Conservation (phyloP, 805 yeast genomes). For the Monosporozyma yasuniensis region DNA sequence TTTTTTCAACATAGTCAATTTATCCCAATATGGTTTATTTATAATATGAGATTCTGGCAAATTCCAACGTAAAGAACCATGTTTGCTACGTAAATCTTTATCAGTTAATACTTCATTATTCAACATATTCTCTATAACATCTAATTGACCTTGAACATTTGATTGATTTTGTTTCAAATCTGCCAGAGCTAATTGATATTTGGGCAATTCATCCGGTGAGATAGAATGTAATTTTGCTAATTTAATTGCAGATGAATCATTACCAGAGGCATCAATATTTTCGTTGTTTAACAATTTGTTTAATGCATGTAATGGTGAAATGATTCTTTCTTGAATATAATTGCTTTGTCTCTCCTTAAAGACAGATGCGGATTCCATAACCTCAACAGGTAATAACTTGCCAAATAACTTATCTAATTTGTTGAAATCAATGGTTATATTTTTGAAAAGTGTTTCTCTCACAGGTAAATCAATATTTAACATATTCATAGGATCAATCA, state of each 20-base stretch:
- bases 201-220: constrained; percentile 37
- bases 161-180: constrained; percentile 16
- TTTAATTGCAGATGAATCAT: background rate
- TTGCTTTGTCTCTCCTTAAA: constrained; percentile 56
- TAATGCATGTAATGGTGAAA: constrained; percentile 41
- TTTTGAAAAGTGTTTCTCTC: constrained; percentile 3
- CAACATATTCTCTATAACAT: constrained; percentile 40
- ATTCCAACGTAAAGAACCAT: constrained; percentile 50
- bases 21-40: constrained; percentile 31
- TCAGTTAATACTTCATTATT: constrained; percentile 49
- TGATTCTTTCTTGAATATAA: constrained; percentile 39
- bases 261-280: background rate
- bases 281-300: constrained; percentile 36
- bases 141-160: constrained; percentile 36
- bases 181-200: constrained; percentile 28
- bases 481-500: constrained; percentile 43
- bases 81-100: constrained; percentile 36
- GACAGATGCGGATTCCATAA: constrained; percentile 58
- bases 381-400: constrained; percentile 56
- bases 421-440: constrained; percentile 2
- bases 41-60: constrained; percentile 40
- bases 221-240: constrained; percentile 1
- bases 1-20: constrained; percentile 36
- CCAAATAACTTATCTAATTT: constrained; percentile 37
- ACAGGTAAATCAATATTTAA: constrained; percentile 33